Evolutionary conservation across 176 grass and related monocot genomes (phyloP).

Genomic region (Triticum aestivum): IWGSC_CS_RefSeq_v2.1 NC_057797.1:114222210-114222709

Average conservation of each 20-base stretch:
- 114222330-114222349: not conserved
- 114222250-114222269: not conserved
- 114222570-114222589: not conserved
- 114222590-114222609: not conserved
- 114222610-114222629: not conserved
- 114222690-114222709: too few species aligned
- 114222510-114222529: not conserved
- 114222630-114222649: too few species aligned
- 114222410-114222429: not conserved
- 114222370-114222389: not conserved
- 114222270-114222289: not conserved
- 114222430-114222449: not conserved
- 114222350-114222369: not conserved
- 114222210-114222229: not conserved
- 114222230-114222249: not conserved
- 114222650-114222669: too few species aligned
- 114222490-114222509: slow-evolving; percentile 47
- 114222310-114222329: not conserved
- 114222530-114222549: slow-evolving; percentile 20
- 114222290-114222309: not conserved
- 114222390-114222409: not conserved
- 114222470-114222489: slow-evolving; percentile 71
- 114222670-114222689: too few species aligned
- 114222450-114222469: slow-evolving; percentile 44
- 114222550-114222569: not conserved